Conservation (phyloP, 768 basidiomycete species). For the Xerocomus spinulosus region DNA sequence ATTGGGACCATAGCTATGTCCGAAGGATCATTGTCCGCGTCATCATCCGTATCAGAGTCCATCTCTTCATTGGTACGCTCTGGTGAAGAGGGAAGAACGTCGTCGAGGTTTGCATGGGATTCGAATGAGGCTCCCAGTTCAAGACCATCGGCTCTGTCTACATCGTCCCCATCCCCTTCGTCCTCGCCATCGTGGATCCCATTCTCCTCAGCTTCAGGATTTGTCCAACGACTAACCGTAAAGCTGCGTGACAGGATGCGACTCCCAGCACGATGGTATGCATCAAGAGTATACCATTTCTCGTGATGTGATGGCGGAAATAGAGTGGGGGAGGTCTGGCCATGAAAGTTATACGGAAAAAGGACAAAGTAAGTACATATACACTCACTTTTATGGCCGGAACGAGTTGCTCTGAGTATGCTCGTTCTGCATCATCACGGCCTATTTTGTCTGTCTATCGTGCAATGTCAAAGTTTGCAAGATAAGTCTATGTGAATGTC, state of each 20-base stretch:
- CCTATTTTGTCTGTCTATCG: slow-evolving; percentile 73
- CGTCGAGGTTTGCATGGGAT: slow-evolving; percentile 33
- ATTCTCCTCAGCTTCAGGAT: slow-evolving; percentile 22
- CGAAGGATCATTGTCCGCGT: slow-evolving; percentile 51
- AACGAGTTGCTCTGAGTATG: slow-evolving; percentile 60
- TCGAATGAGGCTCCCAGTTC: slow-evolving; percentile 10
- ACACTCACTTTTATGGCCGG: slow-evolving; percentile 64
- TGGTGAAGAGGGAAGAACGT: neutral
- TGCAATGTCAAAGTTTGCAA: neutral
- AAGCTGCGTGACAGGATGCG: slow-evolving; percentile 92
- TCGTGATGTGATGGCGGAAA: slow-evolving; percentile 51
- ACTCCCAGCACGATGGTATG: slow-evolving; percentile 87
- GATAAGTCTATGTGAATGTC: neutral
- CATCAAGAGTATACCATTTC: slow-evolving; percentile 58
- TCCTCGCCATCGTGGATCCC: slow-evolving; percentile 12
- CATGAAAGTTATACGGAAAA: neutral
- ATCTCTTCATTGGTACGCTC: slow-evolving; percentile 25
- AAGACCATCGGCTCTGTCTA: slow-evolving; percentile 32
- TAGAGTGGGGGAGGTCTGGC: slow-evolving; percentile 65
- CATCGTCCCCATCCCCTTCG: slow-evolving; percentile 34
- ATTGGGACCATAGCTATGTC: slow-evolving; percentile 91
- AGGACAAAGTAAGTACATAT: neutral
- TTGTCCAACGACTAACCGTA: slow-evolving; percentile 62
- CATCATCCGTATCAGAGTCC: slow-evolving; percentile 38
- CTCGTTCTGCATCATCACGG: slow-evolving; percentile 70